Conservation (phyloP, 495 filamentous ascomycete species). For the Penicillium arizonense region DNA sequence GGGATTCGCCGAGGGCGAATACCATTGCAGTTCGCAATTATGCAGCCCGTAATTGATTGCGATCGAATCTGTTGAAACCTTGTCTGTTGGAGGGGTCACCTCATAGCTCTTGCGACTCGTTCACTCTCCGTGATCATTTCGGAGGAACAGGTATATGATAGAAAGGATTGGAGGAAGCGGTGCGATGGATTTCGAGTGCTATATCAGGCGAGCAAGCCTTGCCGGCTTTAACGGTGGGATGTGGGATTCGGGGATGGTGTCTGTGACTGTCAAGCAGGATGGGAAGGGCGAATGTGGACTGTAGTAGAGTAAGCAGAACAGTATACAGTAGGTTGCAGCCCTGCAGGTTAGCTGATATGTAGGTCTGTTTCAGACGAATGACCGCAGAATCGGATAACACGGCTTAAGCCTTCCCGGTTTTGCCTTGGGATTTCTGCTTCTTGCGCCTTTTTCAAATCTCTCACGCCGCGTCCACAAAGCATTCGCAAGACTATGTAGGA, state of each 20-base stretch:
- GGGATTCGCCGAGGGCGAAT: too few relatives aligned
- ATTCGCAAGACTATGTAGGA: neutral
- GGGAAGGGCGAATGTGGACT: too few relatives aligned
- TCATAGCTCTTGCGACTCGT: neutral
- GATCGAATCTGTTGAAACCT: neutral
- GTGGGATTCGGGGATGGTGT: neutral
- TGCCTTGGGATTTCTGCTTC: neutral
- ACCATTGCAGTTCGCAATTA: too few relatives aligned
- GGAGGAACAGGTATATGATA: neutral
- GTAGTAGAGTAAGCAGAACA: too few relatives aligned
- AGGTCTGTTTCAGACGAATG: too few relatives aligned
- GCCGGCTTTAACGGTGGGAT: neutral
- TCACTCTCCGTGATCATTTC: neutral
- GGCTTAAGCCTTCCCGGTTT: neutral
- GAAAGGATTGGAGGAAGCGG: neutral
- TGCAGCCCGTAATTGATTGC: neutral
- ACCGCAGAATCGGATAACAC: neutral
- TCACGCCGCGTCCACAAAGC: neutral
- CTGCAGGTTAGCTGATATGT: too few relatives aligned
- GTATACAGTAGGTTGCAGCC: too few relatives aligned
- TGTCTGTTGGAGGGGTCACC: neutral
- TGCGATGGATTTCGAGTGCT: neutral
- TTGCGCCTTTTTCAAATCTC: neutral
- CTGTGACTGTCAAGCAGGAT: too few relatives aligned
- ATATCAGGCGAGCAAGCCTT: neutral